Percentiles rank a stretch among this genome's conserved stretches.
Conservation (phyloP, 805 yeast genomes). For the Cyberlindnera suaveolens region DNA sequence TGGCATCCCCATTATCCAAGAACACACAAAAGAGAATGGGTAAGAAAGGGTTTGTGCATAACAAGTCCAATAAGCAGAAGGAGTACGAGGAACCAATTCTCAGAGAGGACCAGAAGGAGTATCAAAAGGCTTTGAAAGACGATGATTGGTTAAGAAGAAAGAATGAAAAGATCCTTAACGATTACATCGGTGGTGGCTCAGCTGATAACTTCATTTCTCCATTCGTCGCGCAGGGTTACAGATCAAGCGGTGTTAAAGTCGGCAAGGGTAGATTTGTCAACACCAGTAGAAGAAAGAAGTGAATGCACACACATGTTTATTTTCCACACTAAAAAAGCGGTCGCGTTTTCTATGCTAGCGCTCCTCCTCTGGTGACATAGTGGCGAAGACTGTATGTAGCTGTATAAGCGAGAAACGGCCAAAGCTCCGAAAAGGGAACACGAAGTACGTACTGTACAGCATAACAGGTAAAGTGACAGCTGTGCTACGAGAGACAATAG, state of each 20-base stretch:
- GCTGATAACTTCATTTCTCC: conserved; percentile 87
- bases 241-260: conserved; percentile 66
- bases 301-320: background rate
- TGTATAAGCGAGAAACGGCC: too few relatives aligned
- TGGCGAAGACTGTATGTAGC: too few relatives aligned
- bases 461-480: too few relatives aligned
- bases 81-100: conserved; percentile 48
- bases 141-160: conserved; percentile 83
- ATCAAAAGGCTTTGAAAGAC: conserved; percentile 77
- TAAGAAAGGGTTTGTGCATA: conserved; percentile 74
- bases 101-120: conserved; percentile 93
- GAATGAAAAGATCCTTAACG: conserved; percentile 77
- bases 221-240: conserved; percentile 61
- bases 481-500: too few relatives aligned
- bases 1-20: conserved; percentile 85
- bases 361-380: too few relatives aligned
- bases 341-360: too few relatives aligned
- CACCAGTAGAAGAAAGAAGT: conserved; percentile 39
- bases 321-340: too few relatives aligned
- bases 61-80: conserved; percentile 48
- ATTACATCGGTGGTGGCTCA: conserved; percentile 93
- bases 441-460: too few relatives aligned
- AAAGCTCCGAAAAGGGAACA: too few relatives aligned
- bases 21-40: conserved; percentile 67
- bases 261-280: conserved; percentile 83